Percentiles rank a stretch among this genome's conserved stretches.
Evolutionary conservation across 805 yeast genomes (phyloP).

Genomic region (Clavispora vitiphila): DNA sequence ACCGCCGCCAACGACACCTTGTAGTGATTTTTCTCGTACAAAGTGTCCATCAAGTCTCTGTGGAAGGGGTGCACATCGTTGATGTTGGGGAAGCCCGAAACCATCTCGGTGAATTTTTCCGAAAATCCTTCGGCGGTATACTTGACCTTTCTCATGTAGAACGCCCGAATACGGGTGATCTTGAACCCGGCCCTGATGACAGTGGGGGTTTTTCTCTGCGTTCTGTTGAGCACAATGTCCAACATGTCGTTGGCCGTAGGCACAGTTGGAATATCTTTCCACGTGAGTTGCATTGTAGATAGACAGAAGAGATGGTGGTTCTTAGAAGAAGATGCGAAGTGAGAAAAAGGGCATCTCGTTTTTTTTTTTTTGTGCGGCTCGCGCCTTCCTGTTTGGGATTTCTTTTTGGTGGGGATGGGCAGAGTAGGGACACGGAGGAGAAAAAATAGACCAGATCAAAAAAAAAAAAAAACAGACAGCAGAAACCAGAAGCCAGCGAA

Average conservation of each 20-base stretch:
- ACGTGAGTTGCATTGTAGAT: conserved; percentile 81
- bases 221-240: conserved; percentile 94
- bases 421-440: no score
- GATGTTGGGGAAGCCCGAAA: conserved; percentile 90
- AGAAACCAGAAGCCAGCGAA: no score
- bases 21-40: conserved; percentile 97
- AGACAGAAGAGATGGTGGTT: neutral
- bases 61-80: conserved; percentile 98
- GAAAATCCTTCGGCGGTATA: conserved; percentile 94
- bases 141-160: conserved; percentile 96
- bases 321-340: conserved; percentile 1
- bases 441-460: no score
- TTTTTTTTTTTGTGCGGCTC: conserved; percentile 8
- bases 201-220: conserved; percentile 99
- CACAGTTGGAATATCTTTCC: conserved; percentile 97
- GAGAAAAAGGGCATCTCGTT: conserved; percentile 9
- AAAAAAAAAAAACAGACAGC: no score
- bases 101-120: conserved; percentile 83
- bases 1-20: conserved; percentile 94
- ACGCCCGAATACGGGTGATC: conserved; percentile 92
- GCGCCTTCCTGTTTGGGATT: conserved; percentile 2
- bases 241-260: conserved; percentile 88
- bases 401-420: conserved; percentile 1
- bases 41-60: conserved; percentile 94
- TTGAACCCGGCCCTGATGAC: conserved; percentile 95